Percentiles rank a stretch among this genome's conserved stretches.
Evolutionary conservation across 1,284 basidiomycete species (phyloP).

Genomic region (Moesziomyces parantarcticus): DNA sequence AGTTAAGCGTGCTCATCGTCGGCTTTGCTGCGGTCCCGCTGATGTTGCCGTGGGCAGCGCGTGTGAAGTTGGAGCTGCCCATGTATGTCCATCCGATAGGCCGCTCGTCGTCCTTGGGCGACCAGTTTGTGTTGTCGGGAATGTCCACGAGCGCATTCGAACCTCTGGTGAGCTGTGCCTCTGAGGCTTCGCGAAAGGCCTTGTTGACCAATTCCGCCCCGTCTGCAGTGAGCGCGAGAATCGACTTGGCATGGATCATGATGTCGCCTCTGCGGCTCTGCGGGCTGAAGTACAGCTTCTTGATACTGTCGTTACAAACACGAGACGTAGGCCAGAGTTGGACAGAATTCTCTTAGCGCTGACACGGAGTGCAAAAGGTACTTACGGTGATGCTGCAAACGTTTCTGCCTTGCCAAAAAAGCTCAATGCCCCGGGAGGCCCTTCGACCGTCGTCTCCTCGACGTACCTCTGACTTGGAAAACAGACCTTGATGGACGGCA

Average conservation of each 20-base stretch:
- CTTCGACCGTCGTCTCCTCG: slow-evolving; percentile 43
- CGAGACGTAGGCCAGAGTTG: background rate
- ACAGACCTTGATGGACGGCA: slow-evolving; percentile 54
- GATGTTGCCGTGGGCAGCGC: slow-evolving; percentile 64
- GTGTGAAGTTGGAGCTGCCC: slow-evolving; percentile 64
- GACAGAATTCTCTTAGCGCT: no score
- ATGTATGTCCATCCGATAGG: slow-evolving; percentile 61
- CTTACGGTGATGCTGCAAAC: slow-evolving; percentile 34
- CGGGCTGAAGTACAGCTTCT: slow-evolving; percentile 48
- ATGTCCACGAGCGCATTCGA: background rate
- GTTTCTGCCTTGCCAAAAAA: slow-evolving; percentile 62
- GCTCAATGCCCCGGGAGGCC: slow-evolving; percentile 50
- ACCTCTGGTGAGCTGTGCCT: slow-evolving; percentile 10
- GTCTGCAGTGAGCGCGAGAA: slow-evolving; percentile 42
- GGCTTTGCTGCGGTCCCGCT: slow-evolving; percentile 28
- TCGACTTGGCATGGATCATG: slow-evolving; percentile 65
- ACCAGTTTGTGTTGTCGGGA: background rate
- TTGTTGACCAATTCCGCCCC: slow-evolving; percentile 15
- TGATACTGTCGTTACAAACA: slow-evolving; percentile 10
- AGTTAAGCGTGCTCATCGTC: slow-evolving; percentile 51
- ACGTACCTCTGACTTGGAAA: slow-evolving; percentile 61
- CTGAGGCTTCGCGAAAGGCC: slow-evolving; percentile 23
- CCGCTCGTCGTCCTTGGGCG: slow-evolving; percentile 2
- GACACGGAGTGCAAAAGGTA: background rate
- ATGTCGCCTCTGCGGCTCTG: slow-evolving; percentile 54